These are phyloP conservation scores for Talaromyces islandicus DNA, from an alignment of 2,329 filamentous ascomycete genomes.

Conservation along the genomic window DNA sequence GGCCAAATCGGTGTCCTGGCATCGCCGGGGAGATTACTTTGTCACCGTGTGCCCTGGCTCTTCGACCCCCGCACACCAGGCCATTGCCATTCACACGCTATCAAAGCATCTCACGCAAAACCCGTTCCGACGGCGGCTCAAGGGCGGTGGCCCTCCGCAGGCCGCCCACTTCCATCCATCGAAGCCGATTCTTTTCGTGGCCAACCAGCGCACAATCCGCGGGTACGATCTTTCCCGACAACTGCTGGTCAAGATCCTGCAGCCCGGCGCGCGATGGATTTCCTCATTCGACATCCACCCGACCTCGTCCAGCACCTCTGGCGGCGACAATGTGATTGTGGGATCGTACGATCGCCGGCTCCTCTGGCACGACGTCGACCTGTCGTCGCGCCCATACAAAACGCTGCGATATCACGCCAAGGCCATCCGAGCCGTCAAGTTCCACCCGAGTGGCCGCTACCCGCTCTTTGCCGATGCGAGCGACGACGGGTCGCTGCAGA, in stretches of 20 bases:
- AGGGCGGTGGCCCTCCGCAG: slow-evolving; percentile 71
- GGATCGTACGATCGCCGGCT: slow-evolving; percentile 91
- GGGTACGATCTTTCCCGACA: slow-evolving; percentile 91
- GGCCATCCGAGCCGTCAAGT: slow-evolving; percentile 83
- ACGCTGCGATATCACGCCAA: slow-evolving; percentile 91
- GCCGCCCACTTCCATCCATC: slow-evolving; percentile 91
- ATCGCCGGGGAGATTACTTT: slow-evolving; percentile 89
- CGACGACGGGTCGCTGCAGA: slow-evolving; percentile 89
- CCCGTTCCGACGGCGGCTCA: slow-evolving; percentile 70
- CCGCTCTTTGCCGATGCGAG: slow-evolving; percentile 92
- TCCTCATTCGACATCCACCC: slow-evolving; percentile 90
- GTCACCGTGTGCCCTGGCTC: slow-evolving; percentile 73
- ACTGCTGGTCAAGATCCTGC: slow-evolving; percentile 85
- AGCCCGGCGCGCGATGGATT: slow-evolving; percentile 92
- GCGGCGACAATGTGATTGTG: slow-evolving; percentile 89
- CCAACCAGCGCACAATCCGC: slow-evolving; percentile 86
- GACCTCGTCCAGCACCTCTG: slow-evolving; percentile 79
- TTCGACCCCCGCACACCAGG: slow-evolving; percentile 46
- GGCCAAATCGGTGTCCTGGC: slow-evolving; percentile 88
- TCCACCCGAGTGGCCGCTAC: slow-evolving; percentile 67
- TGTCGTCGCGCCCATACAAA: slow-evolving; percentile 87
- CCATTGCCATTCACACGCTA: slow-evolving; percentile 89
- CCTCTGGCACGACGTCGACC: slow-evolving; percentile 93
- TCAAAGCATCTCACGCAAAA: slow-evolving; percentile 93
- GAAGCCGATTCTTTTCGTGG: slow-evolving; percentile 89